Percentiles rank a stretch among this genome's conserved stretches.
Evolutionary conservation across 139 green algal genomes (phyloP).

Genomic region (Chlorella sp.): DNA sequence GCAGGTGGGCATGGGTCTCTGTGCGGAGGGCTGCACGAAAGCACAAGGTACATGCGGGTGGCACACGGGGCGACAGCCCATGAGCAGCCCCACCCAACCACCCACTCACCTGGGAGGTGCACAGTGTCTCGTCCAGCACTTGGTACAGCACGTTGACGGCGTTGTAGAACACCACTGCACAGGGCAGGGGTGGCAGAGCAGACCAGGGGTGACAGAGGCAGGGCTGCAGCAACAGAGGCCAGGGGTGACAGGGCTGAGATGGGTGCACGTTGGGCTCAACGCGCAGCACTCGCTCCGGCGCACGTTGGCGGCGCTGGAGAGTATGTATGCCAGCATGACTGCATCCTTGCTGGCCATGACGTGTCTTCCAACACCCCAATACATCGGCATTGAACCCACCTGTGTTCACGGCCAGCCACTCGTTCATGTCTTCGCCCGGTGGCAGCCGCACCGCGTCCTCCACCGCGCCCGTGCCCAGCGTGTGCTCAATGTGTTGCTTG

Average conservation of each 20-base stretch:
- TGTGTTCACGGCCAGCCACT: conserved; percentile 92
- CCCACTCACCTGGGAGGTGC: conserved; percentile 61
- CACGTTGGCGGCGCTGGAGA: no score
- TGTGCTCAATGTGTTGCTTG: conserved; percentile 93
- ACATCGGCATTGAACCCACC: no score
- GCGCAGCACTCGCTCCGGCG: background rate
- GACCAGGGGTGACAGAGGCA: no score
- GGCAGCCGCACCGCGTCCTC: conserved; percentile 86
- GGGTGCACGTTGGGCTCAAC: no score
- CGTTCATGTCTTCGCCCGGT: conserved; percentile 85
- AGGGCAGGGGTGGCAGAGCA: background rate
- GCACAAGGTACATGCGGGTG: background rate
- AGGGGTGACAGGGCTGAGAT: no score
- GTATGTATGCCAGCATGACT: background rate
- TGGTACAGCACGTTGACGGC: conserved; percentile 93
- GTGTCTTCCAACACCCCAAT: no score
- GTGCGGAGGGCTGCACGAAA: no score
- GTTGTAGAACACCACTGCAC: conserved; percentile 91
- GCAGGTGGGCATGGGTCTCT: background rate
- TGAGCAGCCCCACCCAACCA: background rate
- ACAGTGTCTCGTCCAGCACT: conserved; percentile 91
- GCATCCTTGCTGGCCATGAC: background rate
- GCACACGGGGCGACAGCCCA: background rate
- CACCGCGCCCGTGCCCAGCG: conserved; percentile 85
- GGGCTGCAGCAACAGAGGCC: no score